phyloP scores from a whole-genome alignment of 805 yeast genomes.

The Nakazawaea sp. region DNA sequence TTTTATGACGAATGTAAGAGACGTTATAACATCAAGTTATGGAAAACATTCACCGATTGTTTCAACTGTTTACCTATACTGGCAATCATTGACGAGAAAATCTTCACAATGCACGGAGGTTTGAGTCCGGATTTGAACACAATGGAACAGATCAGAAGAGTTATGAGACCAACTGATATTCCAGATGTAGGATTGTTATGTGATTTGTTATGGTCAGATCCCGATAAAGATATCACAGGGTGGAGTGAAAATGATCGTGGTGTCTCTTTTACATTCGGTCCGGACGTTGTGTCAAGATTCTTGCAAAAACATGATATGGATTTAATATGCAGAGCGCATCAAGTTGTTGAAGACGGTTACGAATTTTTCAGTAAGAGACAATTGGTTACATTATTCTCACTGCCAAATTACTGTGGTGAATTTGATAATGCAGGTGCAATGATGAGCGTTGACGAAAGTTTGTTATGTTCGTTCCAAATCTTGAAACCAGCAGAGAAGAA shows the following conservation, averaged over 20 bases:
- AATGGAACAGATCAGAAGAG: conserved; percentile 98
- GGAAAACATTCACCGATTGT: conserved; percentile 99
- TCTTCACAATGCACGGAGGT: conserved; percentile 99
- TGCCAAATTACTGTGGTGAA: conserved; percentile 98
- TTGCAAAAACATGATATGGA: conserved; percentile 97
- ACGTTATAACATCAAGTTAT: conserved; percentile 94
- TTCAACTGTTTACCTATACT: conserved; percentile 98
- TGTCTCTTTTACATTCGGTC: conserved; percentile 99
- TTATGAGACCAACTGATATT: conserved; percentile 98
- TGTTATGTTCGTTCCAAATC: conserved; percentile 93
- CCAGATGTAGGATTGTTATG: conserved; percentile 97
- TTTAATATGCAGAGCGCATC: conserved; percentile 96
- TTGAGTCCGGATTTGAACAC: conserved; percentile 94
- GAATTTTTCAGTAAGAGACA: conserved; percentile 96
- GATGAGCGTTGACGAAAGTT: conserved; percentile 98
- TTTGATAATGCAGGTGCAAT: conserved; percentile 99
- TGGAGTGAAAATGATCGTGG: conserved; percentile 99
- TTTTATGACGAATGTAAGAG: conserved; percentile 98
- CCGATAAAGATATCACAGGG: conserved; percentile 96
- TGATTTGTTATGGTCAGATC: conserved; percentile 97
- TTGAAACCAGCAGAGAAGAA: conserved; percentile 98
- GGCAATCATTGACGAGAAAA: conserved; percentile 95
- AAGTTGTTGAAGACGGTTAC: conserved; percentile 98
- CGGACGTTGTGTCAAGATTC: conserved; percentile 94
- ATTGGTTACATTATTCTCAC: conserved; percentile 89